A percentile compares a stretch with the other conserved stretches of the same genome.
These are phyloP conservation scores for Diaporthe vaccinii DNA, from an alignment of 2,329 filamentous ascomycete genomes.

Conservation along the genomic window DNA sequence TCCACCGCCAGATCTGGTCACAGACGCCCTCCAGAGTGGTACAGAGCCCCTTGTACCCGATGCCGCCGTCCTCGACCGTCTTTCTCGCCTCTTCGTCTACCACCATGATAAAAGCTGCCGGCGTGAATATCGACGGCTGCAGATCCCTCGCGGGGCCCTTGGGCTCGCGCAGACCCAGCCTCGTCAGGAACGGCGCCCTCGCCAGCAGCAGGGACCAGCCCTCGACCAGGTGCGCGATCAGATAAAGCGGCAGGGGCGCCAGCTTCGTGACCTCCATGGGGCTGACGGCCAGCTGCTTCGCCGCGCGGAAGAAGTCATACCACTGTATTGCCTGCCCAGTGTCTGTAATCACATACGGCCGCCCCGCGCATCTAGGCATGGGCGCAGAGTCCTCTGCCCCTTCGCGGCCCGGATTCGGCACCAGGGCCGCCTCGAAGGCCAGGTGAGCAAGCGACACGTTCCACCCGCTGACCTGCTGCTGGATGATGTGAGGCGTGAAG, in stretches of 20 bases:
- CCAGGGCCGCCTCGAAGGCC: conserved; percentile 64
- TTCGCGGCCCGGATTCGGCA: conserved; percentile 32
- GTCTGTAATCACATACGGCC: conserved; percentile 66
- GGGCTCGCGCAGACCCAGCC: conserved; percentile 49
- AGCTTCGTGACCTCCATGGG: conserved; percentile 50
- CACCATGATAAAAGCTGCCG: conserved; percentile 53
- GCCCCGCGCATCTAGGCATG: conserved; percentile 55
- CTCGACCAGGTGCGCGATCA: conserved; percentile 56
- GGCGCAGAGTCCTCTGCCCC: conserved; percentile 46
- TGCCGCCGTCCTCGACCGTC: conserved; percentile 54
- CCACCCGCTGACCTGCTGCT: conserved; percentile 63
- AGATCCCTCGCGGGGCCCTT: conserved; percentile 52
- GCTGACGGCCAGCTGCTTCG: conserved; percentile 49
- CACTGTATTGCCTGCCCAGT: conserved; percentile 59
- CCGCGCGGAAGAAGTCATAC: conserved; percentile 55
- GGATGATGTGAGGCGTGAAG: conserved; percentile 60
- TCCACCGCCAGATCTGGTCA: conserved; percentile 57
- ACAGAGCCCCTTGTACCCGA: conserved; percentile 56
- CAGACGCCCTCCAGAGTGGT: conserved; percentile 58
- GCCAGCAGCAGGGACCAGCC: conserved; percentile 49
- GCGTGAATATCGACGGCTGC: conserved; percentile 56
- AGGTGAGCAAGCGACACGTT: conserved; percentile 69
- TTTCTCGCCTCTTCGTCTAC: conserved; percentile 54
- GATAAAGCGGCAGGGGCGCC: conserved; percentile 53
- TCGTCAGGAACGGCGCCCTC: conserved; percentile 42